Base-by-base conservation (phyloP, 495 filamentous ascomycete species). In the Penicillium robsamsonii region DNA sequence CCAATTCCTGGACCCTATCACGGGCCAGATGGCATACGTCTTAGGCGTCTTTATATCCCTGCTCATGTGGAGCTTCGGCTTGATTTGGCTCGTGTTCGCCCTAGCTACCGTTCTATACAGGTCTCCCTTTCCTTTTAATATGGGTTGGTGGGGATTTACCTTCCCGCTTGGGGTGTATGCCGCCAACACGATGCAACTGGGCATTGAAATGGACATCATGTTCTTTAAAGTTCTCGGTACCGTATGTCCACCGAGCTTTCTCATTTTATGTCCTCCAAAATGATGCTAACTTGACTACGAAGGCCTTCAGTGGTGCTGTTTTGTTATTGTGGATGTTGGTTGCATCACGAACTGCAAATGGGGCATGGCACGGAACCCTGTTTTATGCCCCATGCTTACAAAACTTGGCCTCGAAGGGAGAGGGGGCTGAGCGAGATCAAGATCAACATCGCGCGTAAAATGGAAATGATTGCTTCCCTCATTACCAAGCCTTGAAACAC, bases 61-160 rank as follows among this genome's bases (percentile, higher is more conserved):
- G 10, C 58, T 78, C 13, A 64, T 81, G 65, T 81, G 77, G 76
- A 70, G 70, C n/a, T 80, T 80, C 47, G 76, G 74, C 1, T 50
- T 81, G 10, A 70, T 76, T 15, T 81, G 79, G 77, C 66, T 81
- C 20, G 69, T 79, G 18, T 76, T 81, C 55, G 79, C 79, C 0
- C 41, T 80, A 0, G 71, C 68, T 1, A 74, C 69, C 0, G 72
- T 79, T 37, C 55, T 66, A 15, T 59, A 67, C 42, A 63, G 58
- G 24, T 66, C 59, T 8, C 74, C 65, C 1, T 83, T 84, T 52
- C 82, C 81, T 0, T 85, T 84, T 62, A 84, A 83, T 58, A 83
- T 84, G 77, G 81, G 82, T 3, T 84, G 82, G 82, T 86, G 82
- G 82, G 80, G 79, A 13, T 84, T 86, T 47, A 81, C 76, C 0